These are phyloP conservation scores for Ceratobasidium sp. DNA, from an alignment of 1,284 basidiomycete species.

Conservation along the genomic window DNA sequence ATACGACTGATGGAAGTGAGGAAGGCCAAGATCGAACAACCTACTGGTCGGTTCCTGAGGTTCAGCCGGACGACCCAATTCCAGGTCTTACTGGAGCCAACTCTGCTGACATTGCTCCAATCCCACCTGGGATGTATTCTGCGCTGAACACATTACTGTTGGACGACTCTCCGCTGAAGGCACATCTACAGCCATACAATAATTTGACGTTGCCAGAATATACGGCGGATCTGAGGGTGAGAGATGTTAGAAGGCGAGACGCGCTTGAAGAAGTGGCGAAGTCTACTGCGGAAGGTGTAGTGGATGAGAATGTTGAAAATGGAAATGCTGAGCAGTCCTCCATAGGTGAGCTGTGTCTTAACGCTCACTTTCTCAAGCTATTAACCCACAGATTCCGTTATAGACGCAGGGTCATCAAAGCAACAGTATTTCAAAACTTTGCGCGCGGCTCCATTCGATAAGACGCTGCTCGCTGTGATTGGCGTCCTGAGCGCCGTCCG, in stretches of 20 bases:
- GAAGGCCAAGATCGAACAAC: constrained; percentile 23
- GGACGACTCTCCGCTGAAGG: constrained; percentile 86
- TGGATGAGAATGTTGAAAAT: constrained; percentile 14
- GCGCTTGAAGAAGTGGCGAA: constrained; percentile 51
- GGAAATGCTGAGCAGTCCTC: constrained; percentile 15
- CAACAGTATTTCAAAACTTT: constrained; percentile 39
- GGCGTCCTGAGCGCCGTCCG: constrained; percentile 76
- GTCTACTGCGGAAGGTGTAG: constrained; percentile 19
- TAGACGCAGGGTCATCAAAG: neutral
- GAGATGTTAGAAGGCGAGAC: constrained; percentile 31
- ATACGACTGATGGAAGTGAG: constrained; percentile 11
- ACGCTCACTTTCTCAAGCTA: too few species aligned
- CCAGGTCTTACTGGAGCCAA: constrained; percentile 17
- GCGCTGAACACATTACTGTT: constrained; percentile 80
- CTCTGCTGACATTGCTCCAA: neutral
- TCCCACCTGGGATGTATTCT: constrained; percentile 62
- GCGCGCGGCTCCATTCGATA: constrained; percentile 59
- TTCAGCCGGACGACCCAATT: constrained; percentile 32
- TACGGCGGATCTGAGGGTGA: constrained; percentile 56
- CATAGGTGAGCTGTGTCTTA: neutral
- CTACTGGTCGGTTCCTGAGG: constrained; percentile 31
- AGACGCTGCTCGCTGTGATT: constrained; percentile 76
- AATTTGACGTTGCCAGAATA: constrained; percentile 84
- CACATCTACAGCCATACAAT: constrained; percentile 83
- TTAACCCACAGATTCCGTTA: neutral